A percentile compares a stretch with the other conserved stretches of the same genome.
Conservation (phyloP, 1,284 basidiomycete species). For the Marasmius tenuissimus region DNA sequence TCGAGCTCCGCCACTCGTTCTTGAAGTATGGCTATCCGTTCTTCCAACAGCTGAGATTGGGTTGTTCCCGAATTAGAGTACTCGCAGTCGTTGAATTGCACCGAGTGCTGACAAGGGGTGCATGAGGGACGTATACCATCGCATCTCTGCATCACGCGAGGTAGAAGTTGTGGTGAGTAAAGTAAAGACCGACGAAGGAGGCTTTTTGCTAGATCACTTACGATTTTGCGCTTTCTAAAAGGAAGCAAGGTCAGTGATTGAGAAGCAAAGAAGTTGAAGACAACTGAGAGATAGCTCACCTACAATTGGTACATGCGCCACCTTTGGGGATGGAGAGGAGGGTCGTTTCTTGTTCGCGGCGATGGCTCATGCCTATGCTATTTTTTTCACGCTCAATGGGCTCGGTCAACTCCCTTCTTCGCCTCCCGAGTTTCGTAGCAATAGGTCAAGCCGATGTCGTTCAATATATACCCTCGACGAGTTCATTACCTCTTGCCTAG, state of each 20-base stretch:
- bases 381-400: too few species aligned
- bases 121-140: constrained; percentile 28
- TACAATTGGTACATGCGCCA: constrained; percentile 5
- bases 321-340: neutral
- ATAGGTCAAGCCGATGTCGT: too few species aligned
- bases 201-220: neutral
- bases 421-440: too few species aligned
- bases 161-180: neutral
- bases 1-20: constrained; percentile 23
- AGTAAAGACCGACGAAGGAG: neutral
- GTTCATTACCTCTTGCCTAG: too few species aligned
- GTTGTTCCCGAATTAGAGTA: constrained; percentile 24
- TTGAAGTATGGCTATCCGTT: constrained; percentile 25
- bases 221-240: constrained; percentile 3
- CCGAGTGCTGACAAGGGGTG: constrained; percentile 24
- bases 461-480: too few species aligned
- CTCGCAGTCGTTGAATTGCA: constrained; percentile 28
- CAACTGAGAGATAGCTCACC: neutral
- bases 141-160: constrained; percentile 22
- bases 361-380: too few species aligned
- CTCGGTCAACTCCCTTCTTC: too few species aligned
- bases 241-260: neutral
- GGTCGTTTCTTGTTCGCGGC: too few species aligned
- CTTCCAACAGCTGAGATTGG: constrained; percentile 24
- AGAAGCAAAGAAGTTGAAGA: neutral